A percentile compares a stretch with the other conserved stretches of the same genome.
Evolutionary conservation across 2,329 filamentous ascomycete species (phyloP).

Genomic region (Venturia nashicola): DNA sequence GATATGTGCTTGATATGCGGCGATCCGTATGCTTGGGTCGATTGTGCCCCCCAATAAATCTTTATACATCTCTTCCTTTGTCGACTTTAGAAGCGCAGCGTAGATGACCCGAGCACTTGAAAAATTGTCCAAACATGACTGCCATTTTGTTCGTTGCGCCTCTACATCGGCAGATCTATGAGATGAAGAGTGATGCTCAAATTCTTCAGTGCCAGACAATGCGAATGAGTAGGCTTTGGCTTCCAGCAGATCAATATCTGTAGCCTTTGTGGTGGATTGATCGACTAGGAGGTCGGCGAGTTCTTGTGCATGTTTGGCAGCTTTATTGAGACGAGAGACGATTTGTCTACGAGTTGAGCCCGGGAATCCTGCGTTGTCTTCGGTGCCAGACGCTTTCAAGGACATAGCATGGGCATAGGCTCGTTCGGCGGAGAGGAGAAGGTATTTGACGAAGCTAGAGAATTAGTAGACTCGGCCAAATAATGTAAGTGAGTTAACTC

Average conservation of each 20-base stretch:
- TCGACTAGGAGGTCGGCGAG: conserved; percentile 54
- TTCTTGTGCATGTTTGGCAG: conserved; percentile 54
- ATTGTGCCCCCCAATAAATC: conserved; percentile 77
- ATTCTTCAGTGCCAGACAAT: conserved; percentile 62
- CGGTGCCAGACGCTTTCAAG: conserved; percentile 72
- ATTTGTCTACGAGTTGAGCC: conserved; percentile 78
- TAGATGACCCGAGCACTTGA: conserved; percentile 74
- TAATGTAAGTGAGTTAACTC: conserved; percentile 16
- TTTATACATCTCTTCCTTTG: conserved; percentile 67
- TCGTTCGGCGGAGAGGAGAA: conserved; percentile 76
- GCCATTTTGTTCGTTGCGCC: conserved; percentile 48
- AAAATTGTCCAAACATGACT: conserved; percentile 62
- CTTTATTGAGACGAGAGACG: conserved; percentile 75
- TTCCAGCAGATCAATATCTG: conserved; percentile 63
- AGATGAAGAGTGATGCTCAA: conserved; percentile 63
- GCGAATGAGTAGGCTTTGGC: conserved; percentile 72
- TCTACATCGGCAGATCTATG: conserved; percentile 24
- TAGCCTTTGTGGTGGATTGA: conserved; percentile 50
- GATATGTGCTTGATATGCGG: conserved; percentile 82
- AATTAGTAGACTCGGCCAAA: neutral
- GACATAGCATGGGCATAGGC: conserved; percentile 95
- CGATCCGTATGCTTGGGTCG: conserved; percentile 88
- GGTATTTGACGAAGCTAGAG: conserved; percentile 59
- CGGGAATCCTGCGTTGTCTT: conserved; percentile 51
- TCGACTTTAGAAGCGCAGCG: conserved; percentile 54